Base-by-base conservation (phyloP, 371 early-diverging fungal species). In the Blastocladiella emersonii region DNA sequence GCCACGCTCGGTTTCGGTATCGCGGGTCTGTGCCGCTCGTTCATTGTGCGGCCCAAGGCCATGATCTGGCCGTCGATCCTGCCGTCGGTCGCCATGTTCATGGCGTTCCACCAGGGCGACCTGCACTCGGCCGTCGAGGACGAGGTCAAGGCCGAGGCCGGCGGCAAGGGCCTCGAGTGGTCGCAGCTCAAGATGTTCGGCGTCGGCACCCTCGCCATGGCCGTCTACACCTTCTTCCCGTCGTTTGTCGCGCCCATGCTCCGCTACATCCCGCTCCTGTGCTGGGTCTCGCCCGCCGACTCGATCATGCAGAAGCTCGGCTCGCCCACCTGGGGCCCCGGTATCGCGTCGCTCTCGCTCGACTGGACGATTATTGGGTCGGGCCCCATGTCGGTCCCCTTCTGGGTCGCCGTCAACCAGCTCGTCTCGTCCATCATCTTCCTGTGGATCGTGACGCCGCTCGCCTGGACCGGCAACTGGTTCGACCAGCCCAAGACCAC, bases 51-150 rank as follows among this genome's bases (percentile, higher is more conserved):
- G 44, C 92, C 92, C 21, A 74, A 87, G 1, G 74, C 82, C 15
- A 92, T 94, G 93, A 76, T 90, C 55, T 95, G 92, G 92, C 92
- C 92, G 23, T 61, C 72, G 5, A 82, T 76, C 55, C 71, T 93
- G 61, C 75, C 89, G 27, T 77, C 76, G 45, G 82, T 89, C 44
- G 83, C 91, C 8, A 71, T 91, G 34, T 83, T 88, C 73, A 77
- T 77, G 45, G 78, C 87, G 0, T 83, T 90, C 65, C 92, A 92
- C 70, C 72, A 71, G n/a, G n/a, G n/a, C n/a, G n/a, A n/a, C n/a
- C n/a, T n/a, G n/a, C n/a, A n/a, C n/a, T n/a, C n/a, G n/a, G 74
- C 71, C 62, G 23, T 72, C 68, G 59, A 70, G 45, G 63, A 63
- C 34, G 64, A 61, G 25, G 66, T 64, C 2, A 60, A 68, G 0